These are phyloP conservation scores for Kokia cookei DNA, from an alignment of 441 rosid genomes.

Conservation along the genomic window DNA sequence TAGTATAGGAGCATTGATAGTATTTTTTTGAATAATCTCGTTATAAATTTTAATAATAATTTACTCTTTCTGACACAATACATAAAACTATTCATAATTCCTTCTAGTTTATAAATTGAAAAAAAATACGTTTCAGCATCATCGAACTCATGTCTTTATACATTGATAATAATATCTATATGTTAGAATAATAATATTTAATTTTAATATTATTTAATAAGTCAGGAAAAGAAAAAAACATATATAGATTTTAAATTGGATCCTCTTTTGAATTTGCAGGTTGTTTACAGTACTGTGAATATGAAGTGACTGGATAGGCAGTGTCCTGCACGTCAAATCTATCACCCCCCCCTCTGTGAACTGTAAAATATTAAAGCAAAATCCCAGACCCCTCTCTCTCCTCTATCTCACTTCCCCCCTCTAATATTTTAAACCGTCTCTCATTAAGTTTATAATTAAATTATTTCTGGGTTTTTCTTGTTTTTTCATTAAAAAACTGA, in stretches of 20 bases:
- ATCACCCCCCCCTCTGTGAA: slow-evolving; percentile 32
- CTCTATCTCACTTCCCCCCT: not conserved
- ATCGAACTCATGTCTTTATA: no score
- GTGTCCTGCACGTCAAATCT: slow-evolving; percentile 46
- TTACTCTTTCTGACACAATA: no score
- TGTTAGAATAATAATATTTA: no score
- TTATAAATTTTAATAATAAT: no score
- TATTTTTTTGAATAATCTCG: no score
- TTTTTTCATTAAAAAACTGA: not conserved
- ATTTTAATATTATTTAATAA: not conserved
- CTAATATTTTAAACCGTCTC: not conserved
- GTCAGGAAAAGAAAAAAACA: slow-evolving; percentile 16
- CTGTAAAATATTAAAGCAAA: slow-evolving; percentile 18
- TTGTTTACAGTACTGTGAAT: slow-evolving; percentile 25
- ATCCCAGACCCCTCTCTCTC: not conserved
- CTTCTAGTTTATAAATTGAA: no score
- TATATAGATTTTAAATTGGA: slow-evolving; percentile 23
- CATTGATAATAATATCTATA: no score
- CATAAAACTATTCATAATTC: no score
- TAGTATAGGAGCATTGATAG: no score
- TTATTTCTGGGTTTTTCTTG: slow-evolving; percentile 3
- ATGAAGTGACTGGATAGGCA: slow-evolving; percentile 53
- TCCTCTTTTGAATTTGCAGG: slow-evolving; percentile 19
- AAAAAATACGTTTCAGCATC: no score
- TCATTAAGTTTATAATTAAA: not conserved